Percentiles rank a stretch among this genome's conserved stretches.
These are phyloP conservation scores for Russula griseocarnosa DNA, from an alignment of 768 basidiomycete genomes.

Conservation along the genomic window DNA sequence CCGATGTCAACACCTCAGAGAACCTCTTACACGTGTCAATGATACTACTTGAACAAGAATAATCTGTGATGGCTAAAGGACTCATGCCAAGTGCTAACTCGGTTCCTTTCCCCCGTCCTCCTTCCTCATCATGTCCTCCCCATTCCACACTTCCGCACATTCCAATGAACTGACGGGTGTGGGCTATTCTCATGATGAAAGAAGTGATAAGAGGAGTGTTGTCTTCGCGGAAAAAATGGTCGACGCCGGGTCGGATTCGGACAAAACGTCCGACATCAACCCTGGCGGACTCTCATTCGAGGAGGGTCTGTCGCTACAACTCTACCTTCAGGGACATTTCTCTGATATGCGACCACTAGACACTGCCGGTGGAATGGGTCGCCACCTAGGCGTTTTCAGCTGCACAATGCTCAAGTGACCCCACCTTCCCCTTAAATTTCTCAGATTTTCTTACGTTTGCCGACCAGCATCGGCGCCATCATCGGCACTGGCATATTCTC, in stretches of 20 bases:
- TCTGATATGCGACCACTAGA: slow-evolving; percentile 33
- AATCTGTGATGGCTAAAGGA: neutral
- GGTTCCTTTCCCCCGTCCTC: neutral
- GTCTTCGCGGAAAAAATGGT: neutral
- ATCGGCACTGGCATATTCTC: slow-evolving; percentile 64
- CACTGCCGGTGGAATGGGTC: slow-evolving; percentile 53
- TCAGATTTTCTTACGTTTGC: neutral
- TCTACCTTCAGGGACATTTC: neutral
- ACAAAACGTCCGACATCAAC: slow-evolving; percentile 29
- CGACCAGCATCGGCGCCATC: slow-evolving; percentile 47
- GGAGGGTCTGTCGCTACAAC: slow-evolving; percentile 40
- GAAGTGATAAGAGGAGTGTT: neutral
- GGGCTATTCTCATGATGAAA: neutral
- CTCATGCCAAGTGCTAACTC: no score
- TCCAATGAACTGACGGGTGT: neutral
- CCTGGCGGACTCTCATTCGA: slow-evolving; percentile 48
- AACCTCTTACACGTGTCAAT: neutral
- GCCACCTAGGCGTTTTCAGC: slow-evolving; percentile 53
- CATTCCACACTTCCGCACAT: neutral
- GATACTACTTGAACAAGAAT: neutral
- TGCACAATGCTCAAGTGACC: slow-evolving; percentile 53
- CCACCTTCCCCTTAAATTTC: neutral
- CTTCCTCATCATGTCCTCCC: neutral
- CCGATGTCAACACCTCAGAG: neutral
- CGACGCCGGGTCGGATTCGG: neutral